These are phyloP conservation scores for Penicillium robsamsonii DNA, from an alignment of 495 filamentous ascomycete species.

Conservation along the genomic window DNA sequence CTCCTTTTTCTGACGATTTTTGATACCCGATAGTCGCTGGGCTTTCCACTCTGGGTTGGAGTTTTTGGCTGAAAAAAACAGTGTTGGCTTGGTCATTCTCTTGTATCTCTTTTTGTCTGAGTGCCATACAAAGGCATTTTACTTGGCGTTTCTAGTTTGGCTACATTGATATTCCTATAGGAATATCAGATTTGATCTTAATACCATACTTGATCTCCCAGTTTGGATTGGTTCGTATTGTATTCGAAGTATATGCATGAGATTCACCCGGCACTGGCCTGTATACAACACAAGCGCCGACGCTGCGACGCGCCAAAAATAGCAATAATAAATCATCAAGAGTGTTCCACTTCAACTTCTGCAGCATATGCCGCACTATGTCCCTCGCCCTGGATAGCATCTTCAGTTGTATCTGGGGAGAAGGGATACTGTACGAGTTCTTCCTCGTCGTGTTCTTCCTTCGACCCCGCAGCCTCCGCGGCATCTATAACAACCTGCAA, in stretches of 20 bases:
- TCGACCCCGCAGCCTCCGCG: constrained; percentile 12
- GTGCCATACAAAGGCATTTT: background rate
- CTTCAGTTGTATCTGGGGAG: background rate
- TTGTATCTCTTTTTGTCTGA: constrained; percentile 12
- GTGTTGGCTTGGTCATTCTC: constrained; percentile 10
- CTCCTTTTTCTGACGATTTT: constrained; percentile 11
- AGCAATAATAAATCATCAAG: background rate
- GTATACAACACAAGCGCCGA: background rate
- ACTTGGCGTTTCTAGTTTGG: constrained; percentile 9
- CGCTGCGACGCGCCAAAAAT: background rate
- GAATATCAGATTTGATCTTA: background rate
- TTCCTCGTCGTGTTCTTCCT: background rate
- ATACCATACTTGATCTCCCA: background rate
- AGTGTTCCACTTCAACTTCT: background rate
- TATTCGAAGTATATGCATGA: background rate
- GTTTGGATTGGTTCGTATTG: background rate
- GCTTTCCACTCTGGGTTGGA: constrained; percentile 20
- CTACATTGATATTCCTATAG: constrained; percentile 6
- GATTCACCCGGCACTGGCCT: background rate
- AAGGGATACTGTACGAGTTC: constrained; percentile 1
- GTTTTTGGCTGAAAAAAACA: constrained; percentile 25
- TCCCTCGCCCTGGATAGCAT: background rate
- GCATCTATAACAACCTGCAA: constrained; percentile 46
- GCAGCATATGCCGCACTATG: background rate
- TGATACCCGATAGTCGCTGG: constrained; percentile 31